Evolutionary conservation across 192 early-diverging fungal species (phyloP).

Genomic region (Phlyctochytrium arcticum): DNA sequence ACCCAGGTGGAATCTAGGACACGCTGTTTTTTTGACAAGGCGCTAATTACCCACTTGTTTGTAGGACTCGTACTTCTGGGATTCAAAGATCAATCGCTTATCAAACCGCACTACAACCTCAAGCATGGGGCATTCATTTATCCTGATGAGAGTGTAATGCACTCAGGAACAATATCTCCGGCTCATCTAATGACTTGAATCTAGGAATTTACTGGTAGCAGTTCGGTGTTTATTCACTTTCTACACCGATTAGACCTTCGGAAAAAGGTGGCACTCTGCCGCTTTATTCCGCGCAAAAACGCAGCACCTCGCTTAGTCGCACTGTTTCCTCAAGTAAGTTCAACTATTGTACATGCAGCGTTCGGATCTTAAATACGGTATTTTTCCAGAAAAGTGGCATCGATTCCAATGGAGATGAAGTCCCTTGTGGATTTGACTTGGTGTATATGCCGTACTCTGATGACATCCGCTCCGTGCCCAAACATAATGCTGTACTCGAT

Average conservation of each 20-base stretch:
- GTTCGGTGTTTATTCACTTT: constrained; percentile 62
- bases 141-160: constrained; percentile 68
- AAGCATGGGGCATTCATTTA: constrained; percentile 64
- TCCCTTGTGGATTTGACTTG: constrained; percentile 64
- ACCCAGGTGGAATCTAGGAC: constrained; percentile 45
- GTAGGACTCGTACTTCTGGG: constrained; percentile 65
- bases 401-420: constrained; percentile 42
- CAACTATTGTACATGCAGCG: background rate
- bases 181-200: background rate
- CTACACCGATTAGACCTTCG: constrained; percentile 52
- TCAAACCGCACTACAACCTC: constrained; percentile 61
- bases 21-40: background rate
- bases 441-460: constrained; percentile 72
- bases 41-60: constrained; percentile 12
- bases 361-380: background rate
- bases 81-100: constrained; percentile 52
- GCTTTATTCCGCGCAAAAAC: constrained; percentile 51
- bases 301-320: constrained; percentile 57
- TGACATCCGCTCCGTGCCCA: constrained; percentile 69
- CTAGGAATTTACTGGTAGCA: constrained; percentile 64
- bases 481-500: no score
- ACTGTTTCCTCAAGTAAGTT: constrained; percentile 62
- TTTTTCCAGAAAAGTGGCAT: background rate
- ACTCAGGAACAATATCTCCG: background rate
- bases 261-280: constrained; percentile 67